Evolutionary conservation across 345 rosid species (phyloP).

Genomic region (Toxicodendron radicans): DNA sequence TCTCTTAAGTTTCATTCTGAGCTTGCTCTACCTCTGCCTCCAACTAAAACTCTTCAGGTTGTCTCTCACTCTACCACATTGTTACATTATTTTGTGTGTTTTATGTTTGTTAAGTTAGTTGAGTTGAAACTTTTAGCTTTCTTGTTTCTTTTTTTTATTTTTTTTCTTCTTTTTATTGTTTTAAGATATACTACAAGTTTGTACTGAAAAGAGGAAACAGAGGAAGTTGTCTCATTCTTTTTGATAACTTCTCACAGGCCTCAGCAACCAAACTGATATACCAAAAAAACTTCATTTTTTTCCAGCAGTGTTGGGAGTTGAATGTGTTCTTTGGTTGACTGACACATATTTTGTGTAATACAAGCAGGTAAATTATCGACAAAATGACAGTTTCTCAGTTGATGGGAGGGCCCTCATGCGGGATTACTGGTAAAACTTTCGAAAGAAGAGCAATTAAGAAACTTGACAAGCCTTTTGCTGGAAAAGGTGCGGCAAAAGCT

Average conservation of each 20-base stretch:
- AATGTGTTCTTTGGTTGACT: conserved; percentile 1
- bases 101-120: neutral
- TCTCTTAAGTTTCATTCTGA: neutral
- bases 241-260: neutral
- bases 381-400: conserved; percentile 21
- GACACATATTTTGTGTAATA: neutral
- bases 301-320: neutral
- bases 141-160: neutral
- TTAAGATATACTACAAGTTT: neutral
- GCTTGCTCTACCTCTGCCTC: neutral
- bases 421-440: conserved; percentile 1
- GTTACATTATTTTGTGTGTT: neutral
- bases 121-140: conserved; percentile 3
- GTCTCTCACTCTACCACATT: neutral
- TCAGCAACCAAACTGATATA: neutral
- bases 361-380: conserved; percentile 6
- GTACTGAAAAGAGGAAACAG: neutral
- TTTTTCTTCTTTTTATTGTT: neutral
- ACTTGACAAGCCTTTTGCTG: conserved; percentile 6
- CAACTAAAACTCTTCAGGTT: neutral
- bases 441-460: conserved; percentile 16
- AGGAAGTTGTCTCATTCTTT: neutral
- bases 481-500: conserved; percentile 5
- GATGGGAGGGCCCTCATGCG: conserved; percentile 13
- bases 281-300: neutral